These are phyloP conservation scores for Cordyceps fumosorosea DNA, from an alignment of 2,329 filamentous ascomycete genomes.

Conservation along the genomic window DNA sequence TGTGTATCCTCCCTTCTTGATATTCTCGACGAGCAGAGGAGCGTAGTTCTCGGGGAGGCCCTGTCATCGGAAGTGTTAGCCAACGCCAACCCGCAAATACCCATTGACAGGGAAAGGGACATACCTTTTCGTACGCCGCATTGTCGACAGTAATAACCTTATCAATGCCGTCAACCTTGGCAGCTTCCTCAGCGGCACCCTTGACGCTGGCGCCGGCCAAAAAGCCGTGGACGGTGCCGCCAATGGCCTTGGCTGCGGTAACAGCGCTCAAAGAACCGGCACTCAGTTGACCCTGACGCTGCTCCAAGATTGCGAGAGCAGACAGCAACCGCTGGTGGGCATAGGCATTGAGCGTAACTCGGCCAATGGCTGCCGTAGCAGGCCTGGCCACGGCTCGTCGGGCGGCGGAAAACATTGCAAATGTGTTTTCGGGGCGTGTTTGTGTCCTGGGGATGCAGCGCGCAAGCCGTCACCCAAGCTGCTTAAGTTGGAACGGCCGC, in stretches of 20 bases:
- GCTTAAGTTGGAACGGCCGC: neutral
- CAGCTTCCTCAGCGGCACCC: conserved; percentile 70
- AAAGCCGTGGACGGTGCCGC: conserved; percentile 79
- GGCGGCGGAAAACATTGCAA: conserved; percentile 27
- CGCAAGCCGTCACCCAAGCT: neutral
- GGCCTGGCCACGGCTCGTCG: conserved; percentile 23
- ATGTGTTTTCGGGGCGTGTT: neutral
- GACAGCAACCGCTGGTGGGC: conserved; percentile 57
- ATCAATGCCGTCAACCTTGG: conserved; percentile 83
- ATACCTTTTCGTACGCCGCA: conserved; percentile 82
- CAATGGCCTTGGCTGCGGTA: conserved; percentile 78
- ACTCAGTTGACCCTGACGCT: conserved; percentile 83
- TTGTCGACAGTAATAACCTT: conserved; percentile 90
- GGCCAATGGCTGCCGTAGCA: conserved; percentile 22
- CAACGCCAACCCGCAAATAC: neutral
- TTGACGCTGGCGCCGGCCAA: conserved; percentile 76
- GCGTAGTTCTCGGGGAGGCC: conserved; percentile 91
- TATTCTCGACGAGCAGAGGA: conserved; percentile 89
- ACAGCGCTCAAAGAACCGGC: conserved; percentile 76
- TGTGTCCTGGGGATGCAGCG: neutral
- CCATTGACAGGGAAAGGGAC: neutral
- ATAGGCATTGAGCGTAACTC: conserved; percentile 24
- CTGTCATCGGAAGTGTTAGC: conserved; percentile 33
- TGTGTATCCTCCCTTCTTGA: conserved; percentile 90
- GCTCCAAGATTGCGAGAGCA: conserved; percentile 86